A percentile compares a stretch with the other conserved stretches of the same genome.
phyloP scores from a whole-genome alignment of 2,329 filamentous ascomycete genomes.

The Curvularia hawaiiensis region DNA sequence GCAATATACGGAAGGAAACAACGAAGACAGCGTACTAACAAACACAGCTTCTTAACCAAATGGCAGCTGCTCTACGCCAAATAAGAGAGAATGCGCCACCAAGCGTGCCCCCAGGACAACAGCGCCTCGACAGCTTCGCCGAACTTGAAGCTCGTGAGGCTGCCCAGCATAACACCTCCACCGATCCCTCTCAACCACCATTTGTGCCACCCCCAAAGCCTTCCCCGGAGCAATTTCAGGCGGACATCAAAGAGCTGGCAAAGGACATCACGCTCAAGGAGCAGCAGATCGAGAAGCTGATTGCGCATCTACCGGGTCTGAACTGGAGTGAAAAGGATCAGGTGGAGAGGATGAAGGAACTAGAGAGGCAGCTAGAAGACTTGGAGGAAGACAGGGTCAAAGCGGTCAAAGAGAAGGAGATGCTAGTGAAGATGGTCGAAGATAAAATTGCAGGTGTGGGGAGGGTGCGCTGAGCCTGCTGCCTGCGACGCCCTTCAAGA shows the following conservation, averaged over 20 bases:
- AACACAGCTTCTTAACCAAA: slow-evolving; percentile 53
- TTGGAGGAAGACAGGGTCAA: slow-evolving; percentile 49
- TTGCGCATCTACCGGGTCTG: slow-evolving; percentile 75
- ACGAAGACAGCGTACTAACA: slow-evolving; percentile 2
- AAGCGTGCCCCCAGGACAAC: slow-evolving; percentile 51
- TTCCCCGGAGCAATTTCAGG: slow-evolving; percentile 59
- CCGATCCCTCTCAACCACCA: slow-evolving; percentile 21
- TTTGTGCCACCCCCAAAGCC: slow-evolving; percentile 18
- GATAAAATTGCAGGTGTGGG: slow-evolving; percentile 50
- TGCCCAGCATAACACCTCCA: slow-evolving; percentile 16
- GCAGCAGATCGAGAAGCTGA: slow-evolving; percentile 80
- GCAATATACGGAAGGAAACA: neutral
- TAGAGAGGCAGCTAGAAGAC: slow-evolving; percentile 51
- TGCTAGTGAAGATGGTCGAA: slow-evolving; percentile 53
- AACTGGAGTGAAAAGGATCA: slow-evolving; percentile 81
- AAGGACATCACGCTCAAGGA: slow-evolving; percentile 79
- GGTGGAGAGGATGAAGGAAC: slow-evolving; percentile 60
- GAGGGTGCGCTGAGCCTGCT: slow-evolving; percentile 19
- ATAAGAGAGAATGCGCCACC: slow-evolving; percentile 51
- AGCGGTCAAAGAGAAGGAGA: slow-evolving; percentile 51
- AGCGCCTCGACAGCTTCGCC: slow-evolving; percentile 42
- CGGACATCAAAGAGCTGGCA: slow-evolving; percentile 73
- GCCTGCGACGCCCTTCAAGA: neutral
- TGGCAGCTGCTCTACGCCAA: slow-evolving; percentile 53
- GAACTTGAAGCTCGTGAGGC: slow-evolving; percentile 38